Conservation (phyloP, 495 filamentous ascomycete genomes). For the Penicillium antarcticum region DNA sequence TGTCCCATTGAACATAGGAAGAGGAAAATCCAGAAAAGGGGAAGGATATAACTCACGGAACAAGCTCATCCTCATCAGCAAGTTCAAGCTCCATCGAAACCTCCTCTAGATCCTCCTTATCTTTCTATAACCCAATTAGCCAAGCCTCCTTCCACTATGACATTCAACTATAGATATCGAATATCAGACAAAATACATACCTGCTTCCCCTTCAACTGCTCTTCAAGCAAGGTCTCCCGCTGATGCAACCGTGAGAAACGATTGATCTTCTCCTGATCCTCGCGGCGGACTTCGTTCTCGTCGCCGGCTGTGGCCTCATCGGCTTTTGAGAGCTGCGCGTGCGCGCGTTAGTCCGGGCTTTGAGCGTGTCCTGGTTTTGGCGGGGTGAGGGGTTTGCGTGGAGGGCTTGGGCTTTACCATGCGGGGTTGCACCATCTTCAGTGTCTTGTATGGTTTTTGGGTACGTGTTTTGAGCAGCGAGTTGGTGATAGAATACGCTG, state of each 20-base stretch:
- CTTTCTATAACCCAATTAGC: slow-evolving; percentile 61
- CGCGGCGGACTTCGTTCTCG: slow-evolving; percentile 87
- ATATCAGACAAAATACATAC: slow-evolving; percentile 46
- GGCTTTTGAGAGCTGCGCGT: slow-evolving; percentile 77
- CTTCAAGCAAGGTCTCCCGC: slow-evolving; percentile 71
- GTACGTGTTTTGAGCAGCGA: too few species aligned
- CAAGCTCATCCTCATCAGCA: slow-evolving; percentile 88
- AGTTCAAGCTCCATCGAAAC: slow-evolving; percentile 87
- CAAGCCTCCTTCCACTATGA: background rate
- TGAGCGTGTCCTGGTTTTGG: slow-evolving; percentile 4
- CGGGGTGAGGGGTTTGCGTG: slow-evolving; percentile 1
- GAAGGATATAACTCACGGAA: slow-evolving; percentile 61
- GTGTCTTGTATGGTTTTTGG: background rate
- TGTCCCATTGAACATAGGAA: background rate
- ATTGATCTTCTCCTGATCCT: slow-evolving; percentile 99
- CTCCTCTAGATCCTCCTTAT: slow-evolving; percentile 96
- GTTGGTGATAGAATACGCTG: background rate
- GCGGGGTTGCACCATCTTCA: slow-evolving; percentile 42
- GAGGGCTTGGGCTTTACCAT: slow-evolving; percentile 30
- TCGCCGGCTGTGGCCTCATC: slow-evolving; percentile 71
- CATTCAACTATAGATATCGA: background rate
- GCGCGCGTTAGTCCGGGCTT: background rate
- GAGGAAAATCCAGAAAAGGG: background rate
- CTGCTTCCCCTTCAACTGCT: slow-evolving; percentile 77
- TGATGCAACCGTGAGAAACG: slow-evolving; percentile 94